Evolutionary conservation across 2,329 filamentous ascomycete genomes (phyloP).

Genomic region (Ophiostoma fasciatum): DNA sequence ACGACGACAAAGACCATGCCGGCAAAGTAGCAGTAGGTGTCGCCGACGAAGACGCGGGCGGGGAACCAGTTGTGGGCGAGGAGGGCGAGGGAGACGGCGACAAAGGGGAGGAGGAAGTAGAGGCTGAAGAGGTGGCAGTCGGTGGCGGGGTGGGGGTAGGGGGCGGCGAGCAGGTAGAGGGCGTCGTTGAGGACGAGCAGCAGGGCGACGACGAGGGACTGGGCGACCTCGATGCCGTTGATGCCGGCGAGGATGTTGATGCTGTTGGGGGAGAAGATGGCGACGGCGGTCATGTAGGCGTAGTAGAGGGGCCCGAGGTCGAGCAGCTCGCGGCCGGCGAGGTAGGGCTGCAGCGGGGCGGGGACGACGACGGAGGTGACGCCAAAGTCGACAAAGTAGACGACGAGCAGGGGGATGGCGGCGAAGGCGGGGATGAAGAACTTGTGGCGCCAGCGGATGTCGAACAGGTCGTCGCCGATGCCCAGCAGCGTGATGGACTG

Average conservation of each 20-base stretch:
- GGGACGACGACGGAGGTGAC: conserved; percentile 93
- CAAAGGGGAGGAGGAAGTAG: conserved; percentile 85
- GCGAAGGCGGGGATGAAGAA: conserved; percentile 94
- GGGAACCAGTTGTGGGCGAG: conserved; percentile 93
- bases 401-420: conserved; percentile 80
- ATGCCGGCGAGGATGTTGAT: conserved; percentile 99
- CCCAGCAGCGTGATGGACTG: conserved; percentile 84
- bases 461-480: conserved; percentile 89
- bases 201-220: conserved; percentile 78
- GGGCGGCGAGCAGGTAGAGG: conserved; percentile 54
- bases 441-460: conserved; percentile 98
- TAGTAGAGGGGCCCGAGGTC: conserved; percentile 81
- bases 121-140: conserved; percentile 94
- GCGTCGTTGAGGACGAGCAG: conserved; percentile 76
- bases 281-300: conserved; percentile 86
- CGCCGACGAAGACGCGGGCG: conserved; percentile 86
- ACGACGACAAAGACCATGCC: conserved; percentile 98
- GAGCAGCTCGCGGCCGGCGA: conserved; percentile 69
- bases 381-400: conserved; percentile 97
- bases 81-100: conserved; percentile 79
- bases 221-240: conserved; percentile 92
- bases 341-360: conserved; percentile 65
- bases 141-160: conserved; percentile 78
- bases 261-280: conserved; percentile 96
- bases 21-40: conserved; percentile 99